Evolutionary conservation across 2,329 filamentous ascomycete genomes (phyloP).

Genomic region (Albifimbria verrucaria): DNA sequence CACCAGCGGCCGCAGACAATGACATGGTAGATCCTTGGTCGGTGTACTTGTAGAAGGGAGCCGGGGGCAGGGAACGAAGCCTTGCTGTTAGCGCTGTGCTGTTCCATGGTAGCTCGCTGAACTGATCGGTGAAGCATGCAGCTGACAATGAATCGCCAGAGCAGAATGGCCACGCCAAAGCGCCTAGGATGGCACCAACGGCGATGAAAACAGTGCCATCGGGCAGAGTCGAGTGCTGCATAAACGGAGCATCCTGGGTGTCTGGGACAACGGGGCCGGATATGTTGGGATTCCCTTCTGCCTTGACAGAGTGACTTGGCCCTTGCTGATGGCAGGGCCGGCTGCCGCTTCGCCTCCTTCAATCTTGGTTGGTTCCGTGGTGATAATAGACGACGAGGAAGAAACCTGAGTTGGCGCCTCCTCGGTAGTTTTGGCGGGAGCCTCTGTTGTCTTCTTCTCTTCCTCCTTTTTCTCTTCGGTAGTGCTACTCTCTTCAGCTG

Average conservation of each 20-base stretch:
- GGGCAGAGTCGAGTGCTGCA: conserved; percentile 80
- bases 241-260: conserved; percentile 81
- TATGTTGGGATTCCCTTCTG: conserved; percentile 49
- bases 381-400: conserved; percentile 5
- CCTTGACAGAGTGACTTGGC: conserved; percentile 29
- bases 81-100: conserved; percentile 67
- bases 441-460: conserved; percentile 11
- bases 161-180: conserved; percentile 78
- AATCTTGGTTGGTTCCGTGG: conserved; percentile 6
- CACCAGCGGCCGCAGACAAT: conserved; percentile 39
- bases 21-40: conserved; percentile 56
- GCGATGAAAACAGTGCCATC: conserved; percentile 96
- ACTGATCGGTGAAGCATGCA: conserved; percentile 92
- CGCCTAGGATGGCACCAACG: conserved; percentile 83
- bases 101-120: conserved; percentile 75
- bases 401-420: background rate
- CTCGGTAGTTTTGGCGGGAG: conserved; percentile 2
- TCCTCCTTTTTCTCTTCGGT: conserved; percentile 10
- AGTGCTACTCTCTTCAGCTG: conserved; percentile 5
- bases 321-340: conserved; percentile 10
- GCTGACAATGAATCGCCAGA: conserved; percentile 84
- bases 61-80: conserved; percentile 54
- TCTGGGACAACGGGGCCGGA: conserved; percentile 77
- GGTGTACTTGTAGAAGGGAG: conserved; percentile 63
- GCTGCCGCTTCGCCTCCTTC: conserved; percentile 2